phyloP scores from a whole-genome alignment of 345 rosid species.

The Hevea brasiliensis region DNA sequence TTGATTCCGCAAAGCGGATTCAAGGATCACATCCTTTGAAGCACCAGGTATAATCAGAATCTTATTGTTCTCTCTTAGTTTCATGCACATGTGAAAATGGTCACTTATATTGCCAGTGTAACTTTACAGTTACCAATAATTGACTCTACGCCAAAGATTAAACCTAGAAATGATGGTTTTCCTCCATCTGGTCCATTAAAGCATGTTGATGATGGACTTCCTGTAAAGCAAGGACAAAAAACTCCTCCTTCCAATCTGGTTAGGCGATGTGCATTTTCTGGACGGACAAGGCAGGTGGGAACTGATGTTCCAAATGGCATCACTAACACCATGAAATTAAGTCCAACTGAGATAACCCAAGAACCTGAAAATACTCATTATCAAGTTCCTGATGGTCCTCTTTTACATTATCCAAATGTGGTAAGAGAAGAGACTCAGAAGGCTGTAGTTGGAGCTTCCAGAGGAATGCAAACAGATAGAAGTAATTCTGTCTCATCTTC shows the following conservation, averaged over 20 bases:
- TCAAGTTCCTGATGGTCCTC: constrained; percentile 28
- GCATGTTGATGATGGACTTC: constrained; percentile 48
- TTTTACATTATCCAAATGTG: constrained; percentile 33
- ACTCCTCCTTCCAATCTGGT: constrained; percentile 65
- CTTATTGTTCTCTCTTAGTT: constrained; percentile 4
- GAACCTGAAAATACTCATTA: constrained; percentile 41
- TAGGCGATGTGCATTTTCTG: constrained; percentile 57
- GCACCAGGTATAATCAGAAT: constrained; percentile 57
- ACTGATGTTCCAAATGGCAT: constrained; percentile 45
- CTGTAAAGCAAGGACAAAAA: constrained; percentile 67
- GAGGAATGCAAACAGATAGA: constrained; percentile 65
- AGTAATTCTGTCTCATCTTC: constrained; percentile 77
- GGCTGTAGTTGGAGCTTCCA: constrained; percentile 42
- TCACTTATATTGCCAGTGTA: constrained; percentile 14
- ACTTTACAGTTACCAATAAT: constrained; percentile 55
- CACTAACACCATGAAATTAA: constrained; percentile 32
- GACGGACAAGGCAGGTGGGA: constrained; percentile 49
- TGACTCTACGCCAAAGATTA: constrained; percentile 66
- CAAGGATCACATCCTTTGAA: constrained; percentile 59
- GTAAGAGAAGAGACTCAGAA: constrained; percentile 39
- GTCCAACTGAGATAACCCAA: constrained; percentile 34
- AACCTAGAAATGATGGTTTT: constrained; percentile 64
- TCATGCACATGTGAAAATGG: constrained; percentile 9
- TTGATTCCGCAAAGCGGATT: constrained; percentile 51
- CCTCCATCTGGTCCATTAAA: constrained; percentile 55